These are phyloP conservation scores for Fusarium albidum DNA, from an alignment of 2,329 filamentous ascomycete genomes.

Conservation along the genomic window DNA sequence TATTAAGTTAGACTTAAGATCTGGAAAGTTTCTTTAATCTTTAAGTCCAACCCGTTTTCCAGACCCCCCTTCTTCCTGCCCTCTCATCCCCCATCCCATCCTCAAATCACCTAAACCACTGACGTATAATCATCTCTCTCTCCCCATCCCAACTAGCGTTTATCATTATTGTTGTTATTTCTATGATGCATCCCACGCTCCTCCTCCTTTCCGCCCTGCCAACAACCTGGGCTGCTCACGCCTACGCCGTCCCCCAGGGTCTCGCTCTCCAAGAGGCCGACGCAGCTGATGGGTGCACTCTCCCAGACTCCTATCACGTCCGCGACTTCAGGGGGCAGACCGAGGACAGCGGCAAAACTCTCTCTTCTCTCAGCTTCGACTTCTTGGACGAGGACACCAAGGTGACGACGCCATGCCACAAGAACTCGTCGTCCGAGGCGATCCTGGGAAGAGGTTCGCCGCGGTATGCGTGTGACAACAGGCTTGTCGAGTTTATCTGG, in stretches of 20 bases:
- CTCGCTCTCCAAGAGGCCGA: conserved; percentile 39
- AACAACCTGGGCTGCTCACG: conserved; percentile 30
- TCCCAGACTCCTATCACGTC: conserved; percentile 51
- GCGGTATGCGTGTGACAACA: conserved; percentile 54
- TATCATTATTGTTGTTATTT: conserved; percentile 3
- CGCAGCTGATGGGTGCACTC: conserved; percentile 42
- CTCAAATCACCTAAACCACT: not conserved
- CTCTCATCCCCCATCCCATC: not conserved
- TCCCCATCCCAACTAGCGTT: conserved; percentile 17
- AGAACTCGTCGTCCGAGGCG: conserved; percentile 52
- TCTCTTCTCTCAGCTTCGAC: conserved; percentile 49
- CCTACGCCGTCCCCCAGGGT: conserved; percentile 40
- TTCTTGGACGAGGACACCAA: conserved; percentile 52
- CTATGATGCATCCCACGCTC: conserved; percentile 29
- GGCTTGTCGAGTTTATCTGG: conserved; percentile 54
- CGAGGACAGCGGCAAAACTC: conserved; percentile 44
- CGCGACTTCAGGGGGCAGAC: conserved; percentile 47
- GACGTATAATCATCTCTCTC: conserved; percentile 12
- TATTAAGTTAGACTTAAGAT: no score
- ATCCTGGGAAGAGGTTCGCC: conserved; percentile 32
- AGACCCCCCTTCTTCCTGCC: not conserved
- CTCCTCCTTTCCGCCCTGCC: conserved; percentile 37
- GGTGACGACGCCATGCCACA: conserved; percentile 52
- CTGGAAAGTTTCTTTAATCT: no score
- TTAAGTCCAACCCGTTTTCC: not conserved